A percentile compares a stretch with the other conserved stretches of the same genome.
Conservation (phyloP, 148 eudicot genomes). For the Rhododendron mucronatum region DNA sequence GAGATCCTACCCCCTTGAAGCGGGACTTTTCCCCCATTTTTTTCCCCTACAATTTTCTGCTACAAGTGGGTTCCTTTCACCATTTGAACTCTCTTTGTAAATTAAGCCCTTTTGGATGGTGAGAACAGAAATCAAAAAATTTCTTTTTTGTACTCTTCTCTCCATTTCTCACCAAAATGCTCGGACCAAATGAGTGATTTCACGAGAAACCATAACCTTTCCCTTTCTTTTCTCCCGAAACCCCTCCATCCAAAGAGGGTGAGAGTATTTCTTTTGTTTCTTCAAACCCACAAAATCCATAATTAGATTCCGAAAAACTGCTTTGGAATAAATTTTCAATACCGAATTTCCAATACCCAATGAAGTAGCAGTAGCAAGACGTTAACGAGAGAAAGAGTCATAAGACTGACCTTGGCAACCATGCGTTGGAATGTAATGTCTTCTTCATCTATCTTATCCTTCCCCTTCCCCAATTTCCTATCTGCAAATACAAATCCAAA, state of each 20-base stretch:
- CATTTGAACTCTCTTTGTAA: neutral
- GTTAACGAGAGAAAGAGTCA: conserved; percentile 7
- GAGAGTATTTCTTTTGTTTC: neutral
- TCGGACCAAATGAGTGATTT: too few relatives aligned
- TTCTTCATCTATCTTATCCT: conserved; percentile 86
- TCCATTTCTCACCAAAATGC: too few relatives aligned
- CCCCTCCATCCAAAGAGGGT: neutral
- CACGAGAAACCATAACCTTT: too few relatives aligned
- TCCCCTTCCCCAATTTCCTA: conserved; percentile 74
- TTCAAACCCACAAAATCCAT: neutral
- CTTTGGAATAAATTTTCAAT: neutral
- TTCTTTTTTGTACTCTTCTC: too few relatives aligned
- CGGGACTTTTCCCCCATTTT: neutral
- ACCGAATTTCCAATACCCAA: neutral
- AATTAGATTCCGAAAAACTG: neutral
- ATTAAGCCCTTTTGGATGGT: too few relatives aligned
- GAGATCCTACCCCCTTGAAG: neutral
- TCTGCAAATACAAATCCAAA: conserved; percentile 35
- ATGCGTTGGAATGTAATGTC: conserved; percentile 91
- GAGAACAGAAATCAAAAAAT: too few relatives aligned
- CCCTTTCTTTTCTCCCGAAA: too few relatives aligned
- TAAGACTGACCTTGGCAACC: conserved; percentile 96
- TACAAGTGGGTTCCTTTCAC: neutral
- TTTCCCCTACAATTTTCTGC: neutral
- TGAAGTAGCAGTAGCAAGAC: neutral